A percentile compares a stretch with the other conserved stretches of the same genome.
Conservation (phyloP, 2,329 filamentous ascomycete species). For the Fusarium torreyae region DNA sequence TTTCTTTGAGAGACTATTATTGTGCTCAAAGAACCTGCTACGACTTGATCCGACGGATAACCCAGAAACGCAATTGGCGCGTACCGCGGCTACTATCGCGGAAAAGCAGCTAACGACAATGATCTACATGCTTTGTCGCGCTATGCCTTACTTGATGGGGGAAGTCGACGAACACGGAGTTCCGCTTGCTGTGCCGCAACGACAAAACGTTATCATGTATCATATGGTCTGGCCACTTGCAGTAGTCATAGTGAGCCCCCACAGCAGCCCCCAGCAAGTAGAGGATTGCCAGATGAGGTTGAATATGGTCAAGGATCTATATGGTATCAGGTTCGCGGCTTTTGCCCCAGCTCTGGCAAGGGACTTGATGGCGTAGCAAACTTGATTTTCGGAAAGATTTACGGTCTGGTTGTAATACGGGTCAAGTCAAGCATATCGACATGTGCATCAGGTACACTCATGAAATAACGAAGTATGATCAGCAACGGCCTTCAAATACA, state of each 20-base stretch:
- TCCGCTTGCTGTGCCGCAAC: slow-evolving; percentile 23
- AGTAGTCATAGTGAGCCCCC: slow-evolving; percentile 12
- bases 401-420: background rate
- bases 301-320: slow-evolving; percentile 19
- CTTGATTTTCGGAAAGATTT: background rate
- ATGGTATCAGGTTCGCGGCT: slow-evolving; percentile 33
- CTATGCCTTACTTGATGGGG: slow-evolving; percentile 27
- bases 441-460: too few species aligned
- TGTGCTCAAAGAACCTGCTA: slow-evolving; percentile 16
- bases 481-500: too few species aligned
- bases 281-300: slow-evolving; percentile 17
- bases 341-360: slow-evolving; percentile 22
- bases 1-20: slow-evolving; percentile 25
- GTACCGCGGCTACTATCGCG: slow-evolving; percentile 5
- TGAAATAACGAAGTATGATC: too few species aligned
- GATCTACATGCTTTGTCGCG: slow-evolving; percentile 11
- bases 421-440: too few species aligned
- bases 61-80: slow-evolving; percentile 21
- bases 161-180: slow-evolving; percentile 29
- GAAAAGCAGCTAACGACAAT: slow-evolving; percentile 16
- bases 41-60: slow-evolving; percentile 1
- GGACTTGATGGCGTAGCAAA: slow-evolving; percentile 19
- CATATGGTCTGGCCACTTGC: slow-evolving; percentile 35
- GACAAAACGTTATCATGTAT: slow-evolving; percentile 32
- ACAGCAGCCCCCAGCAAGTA: slow-evolving; percentile 20